phyloP scores from a whole-genome alignment of 192 early-diverging fungal genomes.

The Pilobolus umbonatus region DNA sequence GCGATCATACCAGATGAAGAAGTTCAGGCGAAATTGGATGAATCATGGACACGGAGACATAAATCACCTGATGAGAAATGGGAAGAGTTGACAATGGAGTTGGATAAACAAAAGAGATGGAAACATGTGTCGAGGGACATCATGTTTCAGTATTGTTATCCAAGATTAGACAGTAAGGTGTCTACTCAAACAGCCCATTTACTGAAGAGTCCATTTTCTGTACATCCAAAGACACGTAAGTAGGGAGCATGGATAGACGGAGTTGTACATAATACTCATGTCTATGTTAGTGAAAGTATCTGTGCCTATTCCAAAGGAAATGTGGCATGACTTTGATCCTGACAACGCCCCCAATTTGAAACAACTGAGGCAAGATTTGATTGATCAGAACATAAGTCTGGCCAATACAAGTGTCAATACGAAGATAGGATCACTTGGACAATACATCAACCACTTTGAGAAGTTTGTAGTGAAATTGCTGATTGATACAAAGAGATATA shows the following conservation, averaged over 20 bases:
- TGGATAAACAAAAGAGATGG: slow-evolving; percentile 3
- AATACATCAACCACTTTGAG: slow-evolving; percentile 62
- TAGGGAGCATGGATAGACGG: not conserved
- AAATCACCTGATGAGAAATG: slow-evolving; percentile 37
- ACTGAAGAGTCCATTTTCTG: slow-evolving; percentile 95
- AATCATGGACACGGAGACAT: slow-evolving; percentile 36
- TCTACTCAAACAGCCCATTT: slow-evolving; percentile 88
- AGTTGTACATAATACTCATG: not conserved
- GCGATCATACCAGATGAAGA: slow-evolving; percentile 74
- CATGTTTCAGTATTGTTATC: slow-evolving; percentile 88
- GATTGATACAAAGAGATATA: slow-evolving; percentile 25
- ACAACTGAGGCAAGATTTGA: slow-evolving; percentile 61
- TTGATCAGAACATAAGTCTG: slow-evolving; percentile 14
- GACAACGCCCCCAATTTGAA: slow-evolving; percentile 68
- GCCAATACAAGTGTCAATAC: slow-evolving; percentile 44
- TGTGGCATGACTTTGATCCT: slow-evolving; percentile 83
- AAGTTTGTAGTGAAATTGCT: slow-evolving; percentile 54
- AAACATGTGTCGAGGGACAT: slow-evolving; percentile 61
- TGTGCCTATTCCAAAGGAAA: slow-evolving; percentile 80
- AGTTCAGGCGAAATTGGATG: slow-evolving; percentile 33
- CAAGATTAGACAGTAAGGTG: slow-evolving; percentile 91
- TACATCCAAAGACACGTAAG: slow-evolving; percentile 91
- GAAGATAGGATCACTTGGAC: slow-evolving; percentile 54
- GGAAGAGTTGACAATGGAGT: slow-evolving; percentile 33
- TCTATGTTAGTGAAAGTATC: slow-evolving; percentile 70